Percentiles rank a stretch among this genome's conserved stretches.
These are phyloP conservation scores for Hypoxylon sp. DNA, from an alignment of 2,329 filamentous ascomycete genomes.

Conservation along the genomic window DNA sequence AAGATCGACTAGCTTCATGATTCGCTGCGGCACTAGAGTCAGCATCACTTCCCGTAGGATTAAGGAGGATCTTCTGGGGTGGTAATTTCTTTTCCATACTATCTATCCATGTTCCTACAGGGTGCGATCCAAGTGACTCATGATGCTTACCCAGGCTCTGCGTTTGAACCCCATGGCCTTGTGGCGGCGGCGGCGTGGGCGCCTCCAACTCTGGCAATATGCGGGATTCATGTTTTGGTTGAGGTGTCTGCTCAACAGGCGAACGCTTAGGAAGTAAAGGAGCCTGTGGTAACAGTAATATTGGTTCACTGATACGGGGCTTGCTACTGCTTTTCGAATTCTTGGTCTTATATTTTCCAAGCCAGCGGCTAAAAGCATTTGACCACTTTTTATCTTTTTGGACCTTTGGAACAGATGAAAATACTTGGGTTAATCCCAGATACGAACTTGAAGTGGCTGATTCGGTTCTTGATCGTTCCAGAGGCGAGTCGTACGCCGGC, in stretches of 20 bases:
- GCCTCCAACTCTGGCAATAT: slow-evolving; percentile 19
- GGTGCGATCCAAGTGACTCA: slow-evolving; percentile 49
- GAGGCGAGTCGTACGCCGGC: slow-evolving; percentile 41
- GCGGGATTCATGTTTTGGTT: neutral
- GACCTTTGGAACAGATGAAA: slow-evolving; percentile 10
- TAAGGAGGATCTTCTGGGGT: neutral
- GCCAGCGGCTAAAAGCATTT: slow-evolving; percentile 22
- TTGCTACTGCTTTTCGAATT: slow-evolving; percentile 5
- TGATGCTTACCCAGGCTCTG: slow-evolving; percentile 35
- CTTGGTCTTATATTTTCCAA: slow-evolving; percentile 32
- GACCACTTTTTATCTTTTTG: slow-evolving; percentile 16
- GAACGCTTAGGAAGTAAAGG: slow-evolving; percentile 14
- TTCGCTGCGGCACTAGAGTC: neutral
- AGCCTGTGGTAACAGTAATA: neutral
- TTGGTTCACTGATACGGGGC: slow-evolving; percentile 33
- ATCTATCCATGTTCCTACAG: slow-evolving; percentile 19
- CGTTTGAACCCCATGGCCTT: slow-evolving; percentile 2
- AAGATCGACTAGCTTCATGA: neutral
- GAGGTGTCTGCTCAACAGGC: slow-evolving; percentile 7
- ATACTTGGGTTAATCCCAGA: slow-evolving; percentile 22
- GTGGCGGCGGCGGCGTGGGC: slow-evolving; percentile 2
- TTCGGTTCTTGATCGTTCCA: neutral
- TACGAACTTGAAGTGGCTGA: neutral
- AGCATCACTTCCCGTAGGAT: neutral
- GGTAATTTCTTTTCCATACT: slow-evolving; percentile 6